phyloP scores from a whole-genome alignment of 106 monocot genomes.

The Vanilla planifolia region DNA sequence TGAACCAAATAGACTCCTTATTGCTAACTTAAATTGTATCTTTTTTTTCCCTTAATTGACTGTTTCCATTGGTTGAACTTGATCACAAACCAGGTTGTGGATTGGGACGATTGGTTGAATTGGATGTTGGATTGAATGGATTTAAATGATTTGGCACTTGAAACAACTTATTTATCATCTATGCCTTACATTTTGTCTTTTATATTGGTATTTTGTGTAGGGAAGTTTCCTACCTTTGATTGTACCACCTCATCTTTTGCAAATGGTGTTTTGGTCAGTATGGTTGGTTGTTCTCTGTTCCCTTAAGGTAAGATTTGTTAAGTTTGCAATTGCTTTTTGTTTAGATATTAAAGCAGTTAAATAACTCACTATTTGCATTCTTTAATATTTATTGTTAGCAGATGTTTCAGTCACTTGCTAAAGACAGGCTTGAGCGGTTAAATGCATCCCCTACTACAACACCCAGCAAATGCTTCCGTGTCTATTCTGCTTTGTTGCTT shows the following conservation, averaged over 20 bases:
- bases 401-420: conserved; percentile 90
- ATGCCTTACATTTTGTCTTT: too few relatives aligned
- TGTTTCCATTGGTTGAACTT: too few relatives aligned
- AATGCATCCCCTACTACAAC: conserved; percentile 91
- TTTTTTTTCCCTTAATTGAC: too few relatives aligned
- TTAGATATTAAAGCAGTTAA: background rate
- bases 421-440: conserved; percentile 84
- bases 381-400: conserved; percentile 24
- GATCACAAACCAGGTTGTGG: too few relatives aligned
- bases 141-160: background rate
- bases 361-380: background rate
- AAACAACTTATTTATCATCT: too few relatives aligned
- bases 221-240: conserved; percentile 89
- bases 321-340: background rate
- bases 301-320: conserved; percentile 57
- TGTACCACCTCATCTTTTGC: conserved; percentile 68
- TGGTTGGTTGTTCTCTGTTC: conserved; percentile 75
- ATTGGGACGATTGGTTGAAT: too few relatives aligned
- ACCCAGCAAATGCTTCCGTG: conserved; percentile 69
- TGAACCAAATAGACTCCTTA: too few relatives aligned
- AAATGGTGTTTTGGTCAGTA: conserved; percentile 65
- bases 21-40: too few relatives aligned
- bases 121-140: too few relatives aligned
- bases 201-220: conserved; percentile 24
- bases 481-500: conserved; percentile 79